Evolutionary conservation across 352 stramenopile genomes (phyloP), one percentile per base, ranked within the genome.

Genomic region (Phytopythium oedochilum): DNA sequence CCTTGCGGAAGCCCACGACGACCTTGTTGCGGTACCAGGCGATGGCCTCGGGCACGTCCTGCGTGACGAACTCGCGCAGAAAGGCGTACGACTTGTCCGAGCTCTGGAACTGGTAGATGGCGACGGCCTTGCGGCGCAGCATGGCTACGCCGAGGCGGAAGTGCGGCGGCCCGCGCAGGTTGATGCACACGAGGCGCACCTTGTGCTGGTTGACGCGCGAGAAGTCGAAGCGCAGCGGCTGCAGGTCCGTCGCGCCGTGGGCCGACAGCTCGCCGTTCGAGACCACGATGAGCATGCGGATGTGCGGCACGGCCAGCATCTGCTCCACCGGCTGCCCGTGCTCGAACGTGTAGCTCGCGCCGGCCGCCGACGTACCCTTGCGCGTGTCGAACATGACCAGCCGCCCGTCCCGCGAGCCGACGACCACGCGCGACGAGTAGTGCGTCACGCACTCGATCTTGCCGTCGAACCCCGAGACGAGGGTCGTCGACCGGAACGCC

Each of bases 21-120:
- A 95, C 75, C 64, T 95, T 95, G 71, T 93, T 95, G 18, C 85
- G 68, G 64, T 95, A 95, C 85, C 85, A 95, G n/a, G 70, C 70
- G 56, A 95, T 92, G 46, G 71, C 71, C 61, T 93, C 83, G 6
- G 85, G 79, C 5, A 90, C 63, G 20, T 93, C 80, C 43, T 86
- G 71, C 2, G 82, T 89, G 23, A 67, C 48, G 50, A 95, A 89
- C 54, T 95, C 85, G 29, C 85, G 73, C 51, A 95, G 56, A 49
- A 81, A 92, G 32, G 66, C 71, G 71, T 95, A 95, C 42, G 60
- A 63, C 60, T 95, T 95, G 43, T 93, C 83, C 10, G 67, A 73
- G 55, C 68, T 77, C 43, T 92, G 78, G 60, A 89, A 95, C 59
- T 95, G 83, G 57, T 90, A 95, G 52, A 95, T 88, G 40, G 77